Conservation (phyloP, 257 asterid genomes). For the Nicotiana sylvestris region DNA sequence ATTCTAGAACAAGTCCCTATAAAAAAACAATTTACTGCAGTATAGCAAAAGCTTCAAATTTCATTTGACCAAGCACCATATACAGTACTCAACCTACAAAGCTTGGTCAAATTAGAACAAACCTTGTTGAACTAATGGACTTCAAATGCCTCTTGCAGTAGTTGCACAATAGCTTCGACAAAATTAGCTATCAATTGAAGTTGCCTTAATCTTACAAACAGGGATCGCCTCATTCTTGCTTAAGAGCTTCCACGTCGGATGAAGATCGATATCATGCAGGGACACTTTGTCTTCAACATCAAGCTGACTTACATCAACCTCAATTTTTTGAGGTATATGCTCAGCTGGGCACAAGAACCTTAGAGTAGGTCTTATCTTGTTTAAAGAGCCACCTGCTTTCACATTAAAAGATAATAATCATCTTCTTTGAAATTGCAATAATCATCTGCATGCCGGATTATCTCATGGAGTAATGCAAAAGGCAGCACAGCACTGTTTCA, state of each 20-base stretch:
- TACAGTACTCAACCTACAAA: slow-evolving; percentile 1
- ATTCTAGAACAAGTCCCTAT: not conserved
- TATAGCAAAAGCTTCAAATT: not conserved
- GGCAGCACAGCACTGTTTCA: not conserved
- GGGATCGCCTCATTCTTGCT: slow-evolving; percentile 70
- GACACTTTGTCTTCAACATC: slow-evolving; percentile 72
- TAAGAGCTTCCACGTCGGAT: slow-evolving; percentile 80
- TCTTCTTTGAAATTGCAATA: not conserved
- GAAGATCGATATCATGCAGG: slow-evolving; percentile 51
- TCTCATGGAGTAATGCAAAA: not conserved
- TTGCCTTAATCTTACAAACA: slow-evolving; percentile 71
- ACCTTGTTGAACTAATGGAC: not conserved
- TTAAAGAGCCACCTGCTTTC: slow-evolving; percentile 64
- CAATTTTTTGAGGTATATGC: slow-evolving; percentile 76
- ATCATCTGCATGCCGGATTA: not conserved
- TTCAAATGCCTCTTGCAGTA: not conserved
- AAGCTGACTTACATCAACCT: slow-evolving; percentile 78
- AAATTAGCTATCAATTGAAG: slow-evolving; percentile 14
- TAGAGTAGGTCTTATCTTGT: slow-evolving; percentile 48
- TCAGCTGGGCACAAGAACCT: slow-evolving; percentile 74
- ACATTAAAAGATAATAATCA: slow-evolving; percentile 8
- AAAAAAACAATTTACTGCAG: not conserved
- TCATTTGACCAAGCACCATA: not conserved
- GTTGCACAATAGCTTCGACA: not conserved
- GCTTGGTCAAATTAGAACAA: not conserved